phyloP scores from a whole-genome alignment of 2,329 filamentous ascomycete species.

The Sclerotiophoma versabilis region DNA sequence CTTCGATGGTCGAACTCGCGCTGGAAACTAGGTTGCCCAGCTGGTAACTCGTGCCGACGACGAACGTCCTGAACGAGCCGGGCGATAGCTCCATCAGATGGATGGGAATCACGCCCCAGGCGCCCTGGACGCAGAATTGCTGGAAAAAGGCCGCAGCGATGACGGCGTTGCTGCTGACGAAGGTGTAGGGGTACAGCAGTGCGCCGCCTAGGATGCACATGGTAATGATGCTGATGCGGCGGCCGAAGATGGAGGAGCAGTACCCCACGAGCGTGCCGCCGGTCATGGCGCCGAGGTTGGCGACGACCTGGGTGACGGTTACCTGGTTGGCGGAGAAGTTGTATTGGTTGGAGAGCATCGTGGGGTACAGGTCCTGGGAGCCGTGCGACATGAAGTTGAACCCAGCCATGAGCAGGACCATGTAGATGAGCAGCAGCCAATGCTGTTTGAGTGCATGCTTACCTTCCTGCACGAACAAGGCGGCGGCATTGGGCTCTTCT shows the following conservation, averaged over 20 bases:
- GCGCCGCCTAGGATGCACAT: constrained; percentile 71
- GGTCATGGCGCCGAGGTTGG: constrained; percentile 58
- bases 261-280: constrained; percentile 58
- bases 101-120: constrained; percentile 61
- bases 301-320: constrained; percentile 59
- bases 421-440: constrained; percentile 80
- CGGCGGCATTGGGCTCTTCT: constrained; percentile 64
- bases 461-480: constrained; percentile 76
- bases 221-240: constrained; percentile 57
- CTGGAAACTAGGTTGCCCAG: constrained; percentile 77
- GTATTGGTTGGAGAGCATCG: constrained; percentile 66
- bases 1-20: constrained; percentile 77
- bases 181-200: constrained; percentile 83
- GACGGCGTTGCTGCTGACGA: constrained; percentile 66
- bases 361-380: constrained; percentile 70
- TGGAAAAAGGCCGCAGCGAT: constrained; percentile 86
- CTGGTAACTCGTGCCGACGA: constrained; percentile 77
- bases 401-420: constrained; percentile 86
- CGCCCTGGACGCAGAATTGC: constrained; percentile 58
- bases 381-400: constrained; percentile 94
- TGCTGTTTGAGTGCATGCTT: constrained; percentile 79
- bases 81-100: constrained; percentile 80
- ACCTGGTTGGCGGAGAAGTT: constrained; percentile 58
- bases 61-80: constrained; percentile 74
- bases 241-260: constrained; percentile 55